These are phyloP conservation scores for Rhizophagus clarus DNA, from an alignment of 192 early-diverging fungal genomes.

Conservation along the genomic window DNA sequence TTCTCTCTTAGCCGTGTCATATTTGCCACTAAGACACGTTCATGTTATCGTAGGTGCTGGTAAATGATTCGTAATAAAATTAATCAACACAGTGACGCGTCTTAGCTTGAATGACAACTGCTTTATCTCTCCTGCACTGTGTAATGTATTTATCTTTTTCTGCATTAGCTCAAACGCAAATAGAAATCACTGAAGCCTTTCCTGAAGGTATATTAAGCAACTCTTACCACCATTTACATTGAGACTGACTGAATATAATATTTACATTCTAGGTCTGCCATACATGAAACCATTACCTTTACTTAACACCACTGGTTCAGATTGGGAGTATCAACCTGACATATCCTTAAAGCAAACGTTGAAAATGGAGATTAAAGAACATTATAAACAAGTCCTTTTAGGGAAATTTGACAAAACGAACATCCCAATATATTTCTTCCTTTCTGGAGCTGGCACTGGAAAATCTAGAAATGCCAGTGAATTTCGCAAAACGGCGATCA, in stretches of 20 bases:
- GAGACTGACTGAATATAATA: neutral
- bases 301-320: constrained; percentile 20
- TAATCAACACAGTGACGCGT: no score
- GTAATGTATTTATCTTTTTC: no score
- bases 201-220: constrained; percentile 18
- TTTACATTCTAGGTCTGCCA: constrained; percentile 20
- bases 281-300: constrained; percentile 27
- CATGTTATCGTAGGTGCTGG: no score
- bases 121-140: no score
- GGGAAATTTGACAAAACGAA: constrained; percentile 16
- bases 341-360: constrained; percentile 18
- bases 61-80: no score
- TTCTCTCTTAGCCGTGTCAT: no score
- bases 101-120: no score
- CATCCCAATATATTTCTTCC: constrained; percentile 27
- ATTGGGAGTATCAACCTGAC: constrained; percentile 30
- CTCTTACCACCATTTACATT: neutral
- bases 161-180: no score
- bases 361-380: constrained; percentile 24
- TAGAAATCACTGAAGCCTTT: constrained; percentile 17
- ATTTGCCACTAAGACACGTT: no score
- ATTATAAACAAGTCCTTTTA: constrained; percentile 23
- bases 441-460: constrained; percentile 33
- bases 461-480: constrained; percentile 34
- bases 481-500: constrained; percentile 28